Evolutionary conservation across 2,329 filamentous ascomycete genomes (phyloP), one percentile per base, ranked within the genome.

Genomic region (Chrysoporthe puriensis): DNA sequence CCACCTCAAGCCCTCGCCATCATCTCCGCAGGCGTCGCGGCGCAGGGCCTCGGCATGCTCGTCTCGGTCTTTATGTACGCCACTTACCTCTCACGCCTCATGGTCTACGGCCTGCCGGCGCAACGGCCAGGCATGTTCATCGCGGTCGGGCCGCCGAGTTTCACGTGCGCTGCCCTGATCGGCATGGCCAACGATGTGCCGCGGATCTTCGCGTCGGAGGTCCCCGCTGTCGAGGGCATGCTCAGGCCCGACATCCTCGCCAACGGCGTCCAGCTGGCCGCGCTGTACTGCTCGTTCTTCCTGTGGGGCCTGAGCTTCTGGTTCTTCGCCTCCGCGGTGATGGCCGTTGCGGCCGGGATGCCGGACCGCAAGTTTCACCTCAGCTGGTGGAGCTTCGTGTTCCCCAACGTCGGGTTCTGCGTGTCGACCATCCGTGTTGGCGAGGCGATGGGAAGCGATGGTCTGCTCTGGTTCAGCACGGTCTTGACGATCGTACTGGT

Each of bases 311-410:
- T 92, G 32, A 81, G 81, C 61, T 74, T 84, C 16, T 89, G 87
- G 85, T 87, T 85, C 84, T 88, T 86, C 74, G 80, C 77, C 60
- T 80, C 83, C 32, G 82, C 81, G 2, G 74, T 78, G 26, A 77
- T 83, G 36, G 83, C 83, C n/a, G 79, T 84, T 8, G 67, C 81
- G 66, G 71, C 74, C 4, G 79, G 77, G 18, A 76, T 77, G 69
- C 74, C 73, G 16, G 75, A 76, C 56, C 70, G 73, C 63, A 71
- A 63, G 62, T 83, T 82, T 67, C 80, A 79, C 67, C 74, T 82
- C 43, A 81, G 78, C 64, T 91, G 87, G 88, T 89, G 86, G 83
- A 86, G 86, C 6, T 88, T 89, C 75, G 84, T 91, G 44, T 91
- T 90, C 73, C 88, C 88, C 6, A 90, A 90, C 68, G 86, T 85